Evolutionary conservation across 2,329 filamentous ascomycete genomes (phyloP), one percentile per base, ranked within the genome.

Genomic region (Aspergillus unguis): DNA sequence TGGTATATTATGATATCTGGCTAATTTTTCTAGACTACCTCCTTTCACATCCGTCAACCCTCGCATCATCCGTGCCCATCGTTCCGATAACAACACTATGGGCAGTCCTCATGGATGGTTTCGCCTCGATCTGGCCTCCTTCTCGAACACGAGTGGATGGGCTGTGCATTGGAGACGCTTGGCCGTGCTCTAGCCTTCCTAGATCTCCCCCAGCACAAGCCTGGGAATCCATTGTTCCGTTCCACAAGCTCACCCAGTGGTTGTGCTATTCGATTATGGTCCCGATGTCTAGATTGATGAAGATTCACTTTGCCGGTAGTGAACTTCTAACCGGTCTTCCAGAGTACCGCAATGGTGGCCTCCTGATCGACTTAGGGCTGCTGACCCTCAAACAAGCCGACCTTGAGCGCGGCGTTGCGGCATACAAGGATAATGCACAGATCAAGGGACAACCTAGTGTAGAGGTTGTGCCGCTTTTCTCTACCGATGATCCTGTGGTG

Each of bases 201-300:
- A 77, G 79, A 42, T 75, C 76, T 1, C 84, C 87, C 70, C 79
- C 85, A 60, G 81, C 81, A 5, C 77, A 85, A 59, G 80, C 84
- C 1, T 90, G 87, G 87, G 88, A 92, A 68, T 86, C 80, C 61
- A 92, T 95, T 63, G 83, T 92, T 8, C 91, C 91, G 0, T 95
- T 96, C 76, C 92, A 96, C 77, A 96, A 95, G 74, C 81, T 95
- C 33, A 95, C 91, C 0, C 91, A 96, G 71, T 96, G 92, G 92
- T 85, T 96, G 51, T 90, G 88, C 45, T 96, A 96, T 73, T 95
- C 90, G 2, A 81, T 96, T 51, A 95, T 95, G 88, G 86, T 91
- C 26, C 91, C 91, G 0, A 95, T 96, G 86, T 83, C 86, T 51
- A 88, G 85, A 59, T 72, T 95, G 25, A 84, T 95, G 62, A 83